Percentiles rank a stretch among this genome's conserved stretches.
These are phyloP conservation scores for Rubroshorea leprosula DNA, from an alignment of 345 rosid genomes.

Conservation along the genomic window DNA sequence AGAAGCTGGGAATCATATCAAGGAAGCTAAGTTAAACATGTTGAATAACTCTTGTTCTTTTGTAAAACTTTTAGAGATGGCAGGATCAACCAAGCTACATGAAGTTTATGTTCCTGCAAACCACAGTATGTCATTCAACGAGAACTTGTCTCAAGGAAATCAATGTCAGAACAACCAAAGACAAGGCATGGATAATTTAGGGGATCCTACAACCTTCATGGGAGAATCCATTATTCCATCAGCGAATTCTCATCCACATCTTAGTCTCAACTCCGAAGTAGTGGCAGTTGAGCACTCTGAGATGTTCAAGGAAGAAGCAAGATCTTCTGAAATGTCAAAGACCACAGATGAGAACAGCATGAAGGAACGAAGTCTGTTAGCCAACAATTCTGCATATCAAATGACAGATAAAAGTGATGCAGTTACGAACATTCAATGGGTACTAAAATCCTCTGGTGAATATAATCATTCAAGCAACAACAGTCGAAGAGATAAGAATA, in stretches of 20 bases:
- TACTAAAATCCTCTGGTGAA: slow-evolving; percentile 23
- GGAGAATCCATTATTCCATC: slow-evolving; percentile 22
- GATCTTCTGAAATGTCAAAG: slow-evolving; percentile 23
- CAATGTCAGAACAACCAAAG: slow-evolving; percentile 17
- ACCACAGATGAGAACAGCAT: slow-evolving; percentile 16
- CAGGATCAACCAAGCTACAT: slow-evolving; percentile 30
- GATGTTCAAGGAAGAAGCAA: slow-evolving; percentile 25
- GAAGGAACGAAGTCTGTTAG: slow-evolving; percentile 16
- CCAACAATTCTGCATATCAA: slow-evolving; percentile 24
- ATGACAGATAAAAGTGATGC: slow-evolving; percentile 19
- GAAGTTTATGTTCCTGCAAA: slow-evolving; percentile 24
- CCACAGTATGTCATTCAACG: slow-evolving; percentile 18
- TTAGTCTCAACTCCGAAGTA: slow-evolving; percentile 18
- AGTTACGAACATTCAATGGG: slow-evolving; percentile 14
- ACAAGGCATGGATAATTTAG: slow-evolving; percentile 19
- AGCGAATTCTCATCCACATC: slow-evolving; percentile 25
- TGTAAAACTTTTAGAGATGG: slow-evolving; percentile 50
- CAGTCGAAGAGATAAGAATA: slow-evolving; percentile 24
- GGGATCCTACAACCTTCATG: slow-evolving; percentile 25
- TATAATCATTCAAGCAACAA: slow-evolving; percentile 22
- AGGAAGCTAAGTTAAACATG: slow-evolving; percentile 16
- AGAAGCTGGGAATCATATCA: slow-evolving; percentile 27
- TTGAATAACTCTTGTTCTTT: slow-evolving; percentile 29
- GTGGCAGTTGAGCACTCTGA: slow-evolving; percentile 26
- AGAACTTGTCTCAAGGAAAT: too few species aligned